Percentiles rank a stretch among this genome's conserved stretches.
These are phyloP conservation scores for Pythium folliculosum DNA, from an alignment of 352 stramenopile species.

Conservation along the genomic window DNA sequence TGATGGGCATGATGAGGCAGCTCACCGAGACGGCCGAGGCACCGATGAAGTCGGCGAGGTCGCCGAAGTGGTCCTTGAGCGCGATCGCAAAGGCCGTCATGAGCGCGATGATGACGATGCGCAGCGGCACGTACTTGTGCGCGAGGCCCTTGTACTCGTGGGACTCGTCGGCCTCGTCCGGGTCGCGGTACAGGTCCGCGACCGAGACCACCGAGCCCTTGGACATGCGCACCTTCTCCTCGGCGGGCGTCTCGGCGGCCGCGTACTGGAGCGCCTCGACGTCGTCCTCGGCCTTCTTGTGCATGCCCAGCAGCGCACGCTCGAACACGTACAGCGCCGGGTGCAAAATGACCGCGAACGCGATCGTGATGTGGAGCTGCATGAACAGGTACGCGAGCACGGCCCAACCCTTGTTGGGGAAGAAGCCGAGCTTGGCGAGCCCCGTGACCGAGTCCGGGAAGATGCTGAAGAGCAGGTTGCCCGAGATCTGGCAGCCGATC, in stretches of 20 bases:
- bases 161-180: conserved; percentile 36
- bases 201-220: conserved; percentile 41
- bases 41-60: conserved; percentile 69
- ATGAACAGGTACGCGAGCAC: conserved; percentile 45
- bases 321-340: conserved; percentile 37
- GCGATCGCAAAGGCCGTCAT: conserved; percentile 37
- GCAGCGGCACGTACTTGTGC: conserved; percentile 53
- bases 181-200: conserved; percentile 30
- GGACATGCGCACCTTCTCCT: conserved; percentile 18
- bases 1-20: conserved; percentile 67
- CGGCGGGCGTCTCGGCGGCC: conserved; percentile 1
- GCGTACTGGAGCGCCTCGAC: conserved; percentile 17
- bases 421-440: conserved; percentile 30
- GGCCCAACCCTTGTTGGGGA: conserved; percentile 23
- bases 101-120: conserved; percentile 54
- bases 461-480: conserved; percentile 40
- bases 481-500: conserved; percentile 39
- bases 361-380: conserved; percentile 48
- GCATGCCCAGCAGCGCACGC: conserved; percentile 32
- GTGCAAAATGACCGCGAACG: conserved; percentile 37
- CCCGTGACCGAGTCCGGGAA: conserved; percentile 12
- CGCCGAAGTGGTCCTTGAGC: conserved; percentile 56
- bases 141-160: conserved; percentile 50
- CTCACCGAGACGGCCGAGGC: conserved; percentile 54
- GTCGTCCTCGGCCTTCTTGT: conserved; percentile 19